Evolutionary conservation across 2,329 filamentous ascomycete genomes (phyloP), one percentile per base, ranked within the genome.

Genomic region (Fonsecaea pugnacius): DNA sequence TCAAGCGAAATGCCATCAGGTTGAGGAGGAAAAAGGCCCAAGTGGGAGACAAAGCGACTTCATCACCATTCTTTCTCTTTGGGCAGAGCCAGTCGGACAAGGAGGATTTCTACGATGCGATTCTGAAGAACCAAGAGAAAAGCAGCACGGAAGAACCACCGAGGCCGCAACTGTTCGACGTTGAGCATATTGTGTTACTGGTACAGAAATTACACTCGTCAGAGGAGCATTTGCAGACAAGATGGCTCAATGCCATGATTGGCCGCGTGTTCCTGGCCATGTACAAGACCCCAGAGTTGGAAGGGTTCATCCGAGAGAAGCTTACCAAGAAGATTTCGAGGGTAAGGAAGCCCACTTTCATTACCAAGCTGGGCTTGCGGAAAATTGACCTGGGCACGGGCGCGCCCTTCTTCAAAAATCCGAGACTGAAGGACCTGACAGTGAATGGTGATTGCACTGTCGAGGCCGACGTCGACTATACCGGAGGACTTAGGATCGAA

Each of bases 41-140:
- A 32, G 80, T 80, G 30, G 78, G 80, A 30, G 86, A 89, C 36
- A 71, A 83, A 32, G 83, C 85, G 36, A 73, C 84, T 2, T 88
- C 91, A 6, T 93, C 91, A 70, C 92, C 95, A 0, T 98, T 97
- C 78, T 98, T 89, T 73, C 82, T 99, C 4, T 99, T 98, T 77
- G 96, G 91, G 0, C 92, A 98, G 70, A 96, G 96, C 73, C 91
- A 91, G 75, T 96, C 93, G 0, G 92, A 95, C 53, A 99, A 99
- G 76, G 95, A 99, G 77, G 95, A 99, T 75, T 98, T 99, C 78
- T 99, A 99, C 76, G 94, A 96, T 77, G 91, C 94, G 12, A 82
- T 99, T 70, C 82, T 99, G 43, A 88, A 89, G 71, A 96, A 93
- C 68, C 91, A 96, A 74, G 89, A 92, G 70, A 87, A 89, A 71